phyloP scores from a whole-genome alignment of 2,329 filamentous ascomycete species.

The Coniosporium tulheliwenetii region DNA sequence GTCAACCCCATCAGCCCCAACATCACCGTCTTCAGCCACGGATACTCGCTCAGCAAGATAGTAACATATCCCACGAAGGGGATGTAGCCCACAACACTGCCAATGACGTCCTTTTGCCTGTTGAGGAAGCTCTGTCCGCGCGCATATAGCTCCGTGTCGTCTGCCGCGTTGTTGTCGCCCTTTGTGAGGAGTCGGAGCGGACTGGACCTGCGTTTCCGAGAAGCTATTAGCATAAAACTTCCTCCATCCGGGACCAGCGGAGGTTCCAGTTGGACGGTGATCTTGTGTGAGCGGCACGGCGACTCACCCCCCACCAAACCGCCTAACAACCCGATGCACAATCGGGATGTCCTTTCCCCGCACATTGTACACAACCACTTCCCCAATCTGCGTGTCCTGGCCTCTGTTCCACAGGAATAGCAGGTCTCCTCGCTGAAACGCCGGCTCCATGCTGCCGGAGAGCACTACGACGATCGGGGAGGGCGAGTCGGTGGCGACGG shows the following conservation, averaged over 20 bases:
- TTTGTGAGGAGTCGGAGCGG: slow-evolving; percentile 70
- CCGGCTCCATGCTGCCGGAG: slow-evolving; percentile 71
- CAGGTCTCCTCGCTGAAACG: slow-evolving; percentile 64
- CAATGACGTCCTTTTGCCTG: slow-evolving; percentile 72
- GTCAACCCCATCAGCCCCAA: slow-evolving; percentile 87
- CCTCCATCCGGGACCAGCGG: too few species aligned
- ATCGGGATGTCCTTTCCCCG: slow-evolving; percentile 93
- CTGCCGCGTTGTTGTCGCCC: slow-evolving; percentile 88
- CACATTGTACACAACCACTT: slow-evolving; percentile 71
- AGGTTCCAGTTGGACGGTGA: too few species aligned
- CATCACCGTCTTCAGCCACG: slow-evolving; percentile 93
- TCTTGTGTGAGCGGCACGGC: background rate
- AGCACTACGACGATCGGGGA: slow-evolving; percentile 69
- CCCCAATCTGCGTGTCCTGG: slow-evolving; percentile 48
- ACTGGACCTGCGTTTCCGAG: slow-evolving; percentile 19
- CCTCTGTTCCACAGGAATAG: slow-evolving; percentile 62
- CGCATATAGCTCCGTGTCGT: slow-evolving; percentile 87
- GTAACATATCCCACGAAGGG: slow-evolving; percentile 96
- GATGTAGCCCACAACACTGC: slow-evolving; percentile 80
- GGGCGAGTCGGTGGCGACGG: slow-evolving; percentile 50
- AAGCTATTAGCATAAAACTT: background rate
- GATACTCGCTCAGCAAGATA: slow-evolving; percentile 86
- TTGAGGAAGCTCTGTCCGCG: slow-evolving; percentile 73
- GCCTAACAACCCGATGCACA: slow-evolving; percentile 78
- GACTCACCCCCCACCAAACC: slow-evolving; percentile 42